Conservation (phyloP, 1,139 yeast species). For the Candida sojae region DNA sequence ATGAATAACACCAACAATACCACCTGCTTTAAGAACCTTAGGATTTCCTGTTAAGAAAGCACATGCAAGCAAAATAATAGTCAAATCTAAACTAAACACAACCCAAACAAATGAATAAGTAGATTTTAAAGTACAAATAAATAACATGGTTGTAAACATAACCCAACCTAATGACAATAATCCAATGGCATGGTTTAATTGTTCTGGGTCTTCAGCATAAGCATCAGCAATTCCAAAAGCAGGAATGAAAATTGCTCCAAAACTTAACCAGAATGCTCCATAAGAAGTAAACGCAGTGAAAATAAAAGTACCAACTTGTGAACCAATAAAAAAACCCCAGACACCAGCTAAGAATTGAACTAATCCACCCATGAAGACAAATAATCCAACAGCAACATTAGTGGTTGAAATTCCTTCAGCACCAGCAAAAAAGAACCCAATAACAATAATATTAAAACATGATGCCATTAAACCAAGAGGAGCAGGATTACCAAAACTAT, state of each 20-base stretch:
- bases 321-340: slow-evolving; percentile 65
- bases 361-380: slow-evolving; percentile 57
- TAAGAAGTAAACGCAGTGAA: slow-evolving; percentile 65
- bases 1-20: slow-evolving; percentile 62
- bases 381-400: slow-evolving; percentile 44
- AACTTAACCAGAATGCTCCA: slow-evolving; percentile 76
- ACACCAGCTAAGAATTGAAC: slow-evolving; percentile 66
- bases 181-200: slow-evolving; percentile 53
- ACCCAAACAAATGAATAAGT: slow-evolving; percentile 60
- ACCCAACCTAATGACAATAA: slow-evolving; percentile 65
- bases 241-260: slow-evolving; percentile 57
- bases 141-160: slow-evolving; percentile 58
- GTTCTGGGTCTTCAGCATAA: slow-evolving; percentile 45
- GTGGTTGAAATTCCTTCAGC: slow-evolving; percentile 38
- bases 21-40: slow-evolving; percentile 61
- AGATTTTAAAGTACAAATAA: slow-evolving; percentile 60
- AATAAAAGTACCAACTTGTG: slow-evolving; percentile 49
- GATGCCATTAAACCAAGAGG: slow-evolving; percentile 58
- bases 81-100: slow-evolving; percentile 53
- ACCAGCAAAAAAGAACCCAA: slow-evolving; percentile 41
- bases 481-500: slow-evolving; percentile 55
- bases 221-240: slow-evolving; percentile 55
- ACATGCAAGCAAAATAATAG: slow-evolving; percentile 56
- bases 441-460: slow-evolving; percentile 35
- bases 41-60: slow-evolving; percentile 52